Evolutionary conservation across 805 yeast genomes (phyloP), one percentile per base, ranked within the genome.

Genomic region (Kuraishia cidri): DNA sequence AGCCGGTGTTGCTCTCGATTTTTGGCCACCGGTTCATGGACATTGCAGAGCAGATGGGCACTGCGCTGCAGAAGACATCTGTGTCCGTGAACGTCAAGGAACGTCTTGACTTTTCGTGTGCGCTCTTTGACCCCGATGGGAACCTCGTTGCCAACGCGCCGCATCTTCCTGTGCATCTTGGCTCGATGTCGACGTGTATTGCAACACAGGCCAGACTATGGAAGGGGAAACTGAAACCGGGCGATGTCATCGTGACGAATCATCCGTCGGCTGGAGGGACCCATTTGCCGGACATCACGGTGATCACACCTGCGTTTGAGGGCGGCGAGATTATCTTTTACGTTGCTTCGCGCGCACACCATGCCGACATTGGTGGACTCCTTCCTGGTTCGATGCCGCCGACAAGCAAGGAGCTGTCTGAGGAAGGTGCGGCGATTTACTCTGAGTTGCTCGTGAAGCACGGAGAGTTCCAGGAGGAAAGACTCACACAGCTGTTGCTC

Each of bases 371-470:
- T 48, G 97, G 97, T 12, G 94, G 95, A 10, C 73, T 80, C 37
- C 58, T 85, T 23, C 95, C 97, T 1, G 97, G 97, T 1, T 81
- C 94, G 0, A 86, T 88, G 87, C 96, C 97, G 11, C 95, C 96
- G 7, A 77, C 81, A 48, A 85, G 96, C 2, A 84, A 78, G 46
- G 76, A 77, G 37, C 58, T 90, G 26, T 80, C 75, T 65, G 88
- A 88, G 49, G 97, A 88, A 57, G 97, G 97, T 29, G 96, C 95
- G 2, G 74, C 84, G 3, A 86, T 90, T 23, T 70, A 74, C 46
- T 78, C 92, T 1, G 88, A 80, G 50, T 65, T 82, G 38, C 64
- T 90, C 11, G 90, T 87, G 6, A 57, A 66, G 21, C 61, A 70
- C 34, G 94, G 94, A 3, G 61, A 59, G 28, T 88, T 88, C 50